phyloP scores from a whole-genome alignment of 768 basidiomycete genomes.

The Floccularia luteovirens region DNA sequence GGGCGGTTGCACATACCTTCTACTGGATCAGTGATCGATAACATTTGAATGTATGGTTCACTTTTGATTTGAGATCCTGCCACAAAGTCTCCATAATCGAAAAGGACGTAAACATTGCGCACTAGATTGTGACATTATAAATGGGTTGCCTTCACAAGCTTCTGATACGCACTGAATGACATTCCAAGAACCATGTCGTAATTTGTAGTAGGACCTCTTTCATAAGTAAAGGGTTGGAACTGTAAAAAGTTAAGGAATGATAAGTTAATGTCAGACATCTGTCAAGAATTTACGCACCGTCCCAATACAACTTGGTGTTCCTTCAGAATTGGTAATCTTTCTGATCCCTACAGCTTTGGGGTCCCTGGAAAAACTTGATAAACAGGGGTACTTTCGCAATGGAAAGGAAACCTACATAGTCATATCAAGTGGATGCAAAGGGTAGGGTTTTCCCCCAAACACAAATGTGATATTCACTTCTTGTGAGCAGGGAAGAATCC shows the following conservation, averaged over 20 bases:
- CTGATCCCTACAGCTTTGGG: slow-evolving; percentile 22
- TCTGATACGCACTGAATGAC: slow-evolving; percentile 49
- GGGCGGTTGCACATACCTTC: slow-evolving; percentile 19
- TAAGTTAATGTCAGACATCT: slow-evolving; percentile 1
- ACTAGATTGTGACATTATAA: slow-evolving; percentile 26
- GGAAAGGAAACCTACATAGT: no score
- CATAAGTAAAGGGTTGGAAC: slow-evolving; percentile 65
- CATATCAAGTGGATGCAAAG: slow-evolving; percentile 63
- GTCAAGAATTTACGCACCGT: slow-evolving; percentile 20
- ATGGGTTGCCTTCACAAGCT: not conserved
- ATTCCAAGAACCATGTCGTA: slow-evolving; percentile 70
- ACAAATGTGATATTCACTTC: slow-evolving; percentile 61
- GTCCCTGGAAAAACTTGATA: slow-evolving; percentile 12
- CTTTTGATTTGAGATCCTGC: slow-evolving; percentile 27
- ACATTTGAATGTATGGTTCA: slow-evolving; percentile 55
- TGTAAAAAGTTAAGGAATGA: slow-evolving; percentile 12
- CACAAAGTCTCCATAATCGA: slow-evolving; percentile 61
- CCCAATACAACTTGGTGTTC: slow-evolving; percentile 29
- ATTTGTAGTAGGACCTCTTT: slow-evolving; percentile 26
- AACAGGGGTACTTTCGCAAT: slow-evolving; percentile 10
- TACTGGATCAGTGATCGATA: slow-evolving; percentile 43
- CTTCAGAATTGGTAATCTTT: slow-evolving; percentile 20
- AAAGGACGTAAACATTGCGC: slow-evolving; percentile 54
- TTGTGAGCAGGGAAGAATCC: slow-evolving; percentile 56
- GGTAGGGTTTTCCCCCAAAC: slow-evolving; percentile 48